phyloP scores from a whole-genome alignment of 805 yeast genomes.

The Saturnispora serradocipensis region DNA sequence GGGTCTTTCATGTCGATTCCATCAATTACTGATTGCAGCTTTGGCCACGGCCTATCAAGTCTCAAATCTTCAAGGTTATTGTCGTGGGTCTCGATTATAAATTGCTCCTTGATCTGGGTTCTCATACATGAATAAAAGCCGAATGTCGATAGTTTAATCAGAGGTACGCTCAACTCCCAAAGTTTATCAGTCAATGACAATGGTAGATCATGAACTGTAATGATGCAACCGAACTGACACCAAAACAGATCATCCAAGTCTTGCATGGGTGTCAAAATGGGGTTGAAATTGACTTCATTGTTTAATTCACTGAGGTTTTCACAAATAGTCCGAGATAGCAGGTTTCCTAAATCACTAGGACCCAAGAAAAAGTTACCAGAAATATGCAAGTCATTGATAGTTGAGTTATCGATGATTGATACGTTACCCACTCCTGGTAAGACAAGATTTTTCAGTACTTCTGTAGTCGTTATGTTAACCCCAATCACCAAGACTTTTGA shows the following conservation, averaged over 20 bases:
- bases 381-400: constrained; percentile 36
- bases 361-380: constrained; percentile 55
- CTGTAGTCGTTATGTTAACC: constrained; percentile 51
- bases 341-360: constrained; percentile 33
- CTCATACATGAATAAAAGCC: constrained; percentile 63
- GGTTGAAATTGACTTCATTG: constrained; percentile 40
- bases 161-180: constrained; percentile 41
- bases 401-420: constrained; percentile 43
- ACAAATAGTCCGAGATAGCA: constrained; percentile 33
- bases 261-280: constrained; percentile 11
- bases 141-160: constrained; percentile 39
- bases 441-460: constrained; percentile 66
- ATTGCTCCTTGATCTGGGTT: constrained; percentile 44
- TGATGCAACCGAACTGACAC: constrained; percentile 41
- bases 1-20: constrained; percentile 41
- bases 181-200: constrained; percentile 18
- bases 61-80: constrained; percentile 55
- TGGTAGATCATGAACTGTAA: constrained; percentile 18
- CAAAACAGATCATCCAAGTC: constrained; percentile 27
- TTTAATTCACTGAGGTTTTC: constrained; percentile 47
- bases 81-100: constrained; percentile 69
- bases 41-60: constrained; percentile 64
- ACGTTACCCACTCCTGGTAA: constrained; percentile 61
- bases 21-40: constrained; percentile 42
- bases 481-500: constrained; percentile 56